These are phyloP conservation scores for Carex scoparia DNA, from an alignment of 176 grass and related monocot species.

Conservation along the genomic window DNA sequence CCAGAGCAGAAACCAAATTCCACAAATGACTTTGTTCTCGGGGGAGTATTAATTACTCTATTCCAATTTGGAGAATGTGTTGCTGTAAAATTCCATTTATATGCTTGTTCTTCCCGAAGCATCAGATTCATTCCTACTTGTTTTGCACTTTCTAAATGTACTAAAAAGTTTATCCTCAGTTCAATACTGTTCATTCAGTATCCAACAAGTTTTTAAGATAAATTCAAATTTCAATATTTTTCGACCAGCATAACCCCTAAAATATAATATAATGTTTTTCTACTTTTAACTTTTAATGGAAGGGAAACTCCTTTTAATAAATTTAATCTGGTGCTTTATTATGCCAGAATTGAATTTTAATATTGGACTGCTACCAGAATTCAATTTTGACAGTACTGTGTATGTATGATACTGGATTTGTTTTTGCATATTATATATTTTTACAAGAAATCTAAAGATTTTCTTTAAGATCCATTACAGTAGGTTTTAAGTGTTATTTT, in stretches of 20 bases:
- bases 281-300: neutral
- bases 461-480: neutral
- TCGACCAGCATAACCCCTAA: neutral
- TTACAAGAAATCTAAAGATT: neutral
- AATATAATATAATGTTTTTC: neutral
- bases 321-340: neutral
- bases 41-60: neutral
- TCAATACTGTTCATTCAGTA: neutral
- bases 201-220: neutral
- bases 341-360: neutral
- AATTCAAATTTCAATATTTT: neutral
- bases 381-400: neutral
- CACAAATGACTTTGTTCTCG: constrained; percentile 1
- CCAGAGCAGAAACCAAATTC: neutral
- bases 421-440: too few relatives aligned
- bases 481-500: neutral
- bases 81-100: neutral
- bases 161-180: neutral
- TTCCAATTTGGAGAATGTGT: neutral
- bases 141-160: neutral
- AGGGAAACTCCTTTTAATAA: neutral
- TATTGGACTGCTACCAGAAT: neutral
- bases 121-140: constrained; percentile 1
- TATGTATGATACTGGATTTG: too few relatives aligned
- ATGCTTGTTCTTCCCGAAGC: neutral